Evolutionary conservation across 2,329 filamentous ascomycete species (phyloP).

Genomic region (Botrytis hyacinthi): DNA sequence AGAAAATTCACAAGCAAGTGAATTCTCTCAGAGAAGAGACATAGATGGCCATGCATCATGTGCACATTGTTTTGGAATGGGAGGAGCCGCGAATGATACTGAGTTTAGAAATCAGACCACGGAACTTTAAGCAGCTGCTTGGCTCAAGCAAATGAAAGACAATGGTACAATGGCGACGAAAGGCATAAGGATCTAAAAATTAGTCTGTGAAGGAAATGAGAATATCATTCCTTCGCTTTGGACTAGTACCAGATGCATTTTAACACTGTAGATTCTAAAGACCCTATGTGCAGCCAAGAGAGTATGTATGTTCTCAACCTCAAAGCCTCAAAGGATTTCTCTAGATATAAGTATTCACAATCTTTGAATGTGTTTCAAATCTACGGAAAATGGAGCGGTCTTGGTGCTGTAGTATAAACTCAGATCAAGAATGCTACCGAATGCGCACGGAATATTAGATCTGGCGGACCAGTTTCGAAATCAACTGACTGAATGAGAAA

Average conservation of each 20-base stretch:
- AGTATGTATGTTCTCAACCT: too few species aligned
- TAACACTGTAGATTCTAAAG: rapidly evolving
- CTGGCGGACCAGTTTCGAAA: too few species aligned
- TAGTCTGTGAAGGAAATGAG: background rate
- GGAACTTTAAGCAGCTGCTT: background rate
- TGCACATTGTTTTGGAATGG: rapidly evolving
- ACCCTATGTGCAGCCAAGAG: too few species aligned
- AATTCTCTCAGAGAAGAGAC: background rate
- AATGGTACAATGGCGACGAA: rapidly evolving
- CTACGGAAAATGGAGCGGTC: too few species aligned
- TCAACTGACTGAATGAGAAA: background rate
- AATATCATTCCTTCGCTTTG: rapidly evolving
- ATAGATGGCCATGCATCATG: rapidly evolving
- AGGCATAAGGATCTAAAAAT: background rate
- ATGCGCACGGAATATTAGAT: too few species aligned
- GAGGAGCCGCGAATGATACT: background rate
- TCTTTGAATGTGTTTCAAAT: too few species aligned
- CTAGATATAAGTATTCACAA: too few species aligned
- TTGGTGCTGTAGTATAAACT: too few species aligned
- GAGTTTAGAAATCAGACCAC: background rate
- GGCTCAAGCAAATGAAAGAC: background rate
- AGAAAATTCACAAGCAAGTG: rapidly evolving
- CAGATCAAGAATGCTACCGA: too few species aligned
- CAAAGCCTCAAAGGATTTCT: too few species aligned
- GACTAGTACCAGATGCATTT: background rate